Base-by-base conservation (phyloP, 768 basidiomycete genomes). In the Suillus cothurnatus region DNA sequence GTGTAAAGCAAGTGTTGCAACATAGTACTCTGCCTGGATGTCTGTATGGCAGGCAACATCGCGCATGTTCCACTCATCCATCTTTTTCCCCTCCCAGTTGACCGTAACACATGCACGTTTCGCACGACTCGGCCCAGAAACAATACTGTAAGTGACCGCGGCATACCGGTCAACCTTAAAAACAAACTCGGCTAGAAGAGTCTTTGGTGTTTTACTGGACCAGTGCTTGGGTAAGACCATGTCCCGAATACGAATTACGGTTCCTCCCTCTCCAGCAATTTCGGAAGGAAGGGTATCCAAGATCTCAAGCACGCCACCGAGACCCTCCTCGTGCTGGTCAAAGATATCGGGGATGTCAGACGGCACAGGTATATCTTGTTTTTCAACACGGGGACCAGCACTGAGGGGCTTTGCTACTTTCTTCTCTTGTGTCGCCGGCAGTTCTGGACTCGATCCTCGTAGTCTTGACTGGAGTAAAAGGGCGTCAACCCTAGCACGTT, bases 21-120 rank as follows among this genome's bases (percentile, higher is more conserved):
- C 85, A 72, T 94, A 99, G 70, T 98, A 89, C 75, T 93, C 93
- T 28, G 97, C 95, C 74, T 98, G 95, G 0, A 72, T 71, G 63
- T 86, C 83, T 67, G 92, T 86, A 52, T 85, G 80, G 71, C 97
- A 99, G 17, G 93, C 95, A 52, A 93, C 80, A 66, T 93, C 86
- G 4, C 88, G 85, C 97, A 99, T 99, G 19, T 74, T 74, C 90
- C 91, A 97, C 59, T 88, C 83, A 62, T 85, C 80, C 64, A 78
- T 77, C 67, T 83, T 84, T 61, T 80, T 82, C 39, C 85, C 86
- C 50, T 83, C 83, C 93, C 94, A 96, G 36, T 88, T 82, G 64
- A 99, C 84, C 62, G 78, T 86, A 57, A 95, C 83, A 41, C 84
- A 81, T 14, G 88, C 89, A 60, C 95, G 85, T 68, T 86, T 88